Conservation (phyloP, 768 basidiomycete genomes). For the Trametes meyenii region DNA sequence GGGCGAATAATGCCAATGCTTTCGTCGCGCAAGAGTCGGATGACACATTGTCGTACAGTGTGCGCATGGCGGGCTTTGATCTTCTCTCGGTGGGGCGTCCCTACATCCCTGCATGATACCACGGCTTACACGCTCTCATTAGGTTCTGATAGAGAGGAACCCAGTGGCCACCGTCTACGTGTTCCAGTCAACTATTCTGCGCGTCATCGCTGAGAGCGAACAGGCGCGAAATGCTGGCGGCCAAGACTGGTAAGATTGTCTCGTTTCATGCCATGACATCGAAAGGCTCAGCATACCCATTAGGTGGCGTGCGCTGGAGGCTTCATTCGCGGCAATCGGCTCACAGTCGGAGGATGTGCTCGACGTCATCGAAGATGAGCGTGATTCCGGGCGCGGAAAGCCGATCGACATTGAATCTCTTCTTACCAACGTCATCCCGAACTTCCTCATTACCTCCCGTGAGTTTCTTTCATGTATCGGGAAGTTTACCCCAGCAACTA, state of each 20-base stretch:
- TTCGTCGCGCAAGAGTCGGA: conserved; percentile 97
- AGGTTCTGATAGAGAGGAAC: conserved; percentile 52
- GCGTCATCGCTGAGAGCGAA: conserved; percentile 60
- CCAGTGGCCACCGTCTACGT: conserved; percentile 52
- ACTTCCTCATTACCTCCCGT: conserved; percentile 74
- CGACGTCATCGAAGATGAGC: conserved; percentile 77
- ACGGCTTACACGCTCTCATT: neutral
- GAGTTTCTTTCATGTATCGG: conserved; percentile 28
- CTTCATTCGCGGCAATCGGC: conserved; percentile 78
- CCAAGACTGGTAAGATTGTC: conserved; percentile 59
- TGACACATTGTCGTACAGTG: conserved; percentile 78
- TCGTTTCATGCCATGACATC: conserved; percentile 2
- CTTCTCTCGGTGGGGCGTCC: conserved; percentile 61
- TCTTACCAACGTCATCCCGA: conserved; percentile 78
- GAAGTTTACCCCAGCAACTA: neutral
- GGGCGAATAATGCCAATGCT: conserved; percentile 86
- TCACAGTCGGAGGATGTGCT: conserved; percentile 77
- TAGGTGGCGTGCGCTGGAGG: conserved; percentile 95
- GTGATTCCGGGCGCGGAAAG: conserved; percentile 59
- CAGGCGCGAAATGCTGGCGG: conserved; percentile 55
- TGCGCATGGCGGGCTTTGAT: conserved; percentile 85
- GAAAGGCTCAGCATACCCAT: neutral
- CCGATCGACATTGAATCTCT: conserved; percentile 80
- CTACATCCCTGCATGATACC: neutral
- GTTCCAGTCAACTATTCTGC: conserved; percentile 57